Base-by-base conservation (phyloP, 306 rosid genomes). In the Begonia peltatifolia region DNA sequence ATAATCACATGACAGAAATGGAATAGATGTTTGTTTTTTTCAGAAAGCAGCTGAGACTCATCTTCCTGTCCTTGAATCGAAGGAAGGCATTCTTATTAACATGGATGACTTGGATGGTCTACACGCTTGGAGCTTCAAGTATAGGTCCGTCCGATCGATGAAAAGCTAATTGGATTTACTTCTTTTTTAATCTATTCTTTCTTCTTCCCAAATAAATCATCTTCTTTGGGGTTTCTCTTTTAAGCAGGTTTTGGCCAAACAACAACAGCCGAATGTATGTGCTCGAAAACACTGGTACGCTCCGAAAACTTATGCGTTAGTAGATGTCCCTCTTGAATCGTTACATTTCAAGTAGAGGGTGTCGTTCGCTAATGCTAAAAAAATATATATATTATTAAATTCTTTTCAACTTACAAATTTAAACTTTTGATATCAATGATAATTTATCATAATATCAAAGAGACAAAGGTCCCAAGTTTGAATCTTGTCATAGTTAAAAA, bases 251-350 rank as follows among this genome's bases (percentile, higher is more conserved):
- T 65, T 89, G 97, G 97, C 97, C 97, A 6, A 89, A 89, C 54
- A 89, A 89, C 78, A 89, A 89, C 15, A 89, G 97, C 57, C 54
- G 97, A 66, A 89, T 89, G 97, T 89, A 89, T 48, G 95, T 89
- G n/a, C 94, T 89, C 25, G 97, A 89, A 61, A 89, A 85, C 17
- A 89, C 97, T 0, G 97, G 97, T 89, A 85, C n/a, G 5, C 38
- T 30, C 38, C 38, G 8, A 30, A 30, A 30, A 20, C 23, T 20
- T 3, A 3, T 20, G 23, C 23, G 4, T 20, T 20, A 20, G 23
- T 20, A 20, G 23, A 7, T 7, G 38, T 30, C 38, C 8, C 6
- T 30, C 38, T 30, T 30, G 0, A 30, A 30, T 30, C 4, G n/a
- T n/a, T n/a, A n/a, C n/a, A n/a, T n/a, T n/a, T n/a, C n/a, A n/a